These are phyloP conservation scores for Acacia acuminata DNA, from an alignment of 306 rosid species.

Conservation along the genomic window DNA sequence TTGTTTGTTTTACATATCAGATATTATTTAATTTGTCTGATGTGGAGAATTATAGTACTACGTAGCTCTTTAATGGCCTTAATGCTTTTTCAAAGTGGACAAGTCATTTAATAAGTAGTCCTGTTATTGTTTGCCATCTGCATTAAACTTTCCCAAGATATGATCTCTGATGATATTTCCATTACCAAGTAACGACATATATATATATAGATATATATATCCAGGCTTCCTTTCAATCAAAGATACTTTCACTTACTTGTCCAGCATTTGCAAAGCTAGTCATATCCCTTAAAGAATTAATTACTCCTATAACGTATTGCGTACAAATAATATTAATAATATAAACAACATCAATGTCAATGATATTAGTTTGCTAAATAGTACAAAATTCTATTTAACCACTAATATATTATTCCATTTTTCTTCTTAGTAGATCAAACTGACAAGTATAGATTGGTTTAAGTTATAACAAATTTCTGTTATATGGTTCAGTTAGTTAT, in stretches of 20 bases:
- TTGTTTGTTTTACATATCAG: background rate
- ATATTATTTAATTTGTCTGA: background rate
- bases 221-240: background rate
- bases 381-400: background rate
- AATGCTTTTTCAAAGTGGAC: background rate
- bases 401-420: background rate
- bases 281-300: background rate
- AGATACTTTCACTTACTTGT: background rate
- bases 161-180: slow-evolving; percentile 19
- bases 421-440: background rate
- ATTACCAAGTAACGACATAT: background rate
- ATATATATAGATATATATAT: background rate
- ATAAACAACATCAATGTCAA: background rate
- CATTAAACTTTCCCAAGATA: background rate
- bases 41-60: background rate
- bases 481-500: too few species aligned
- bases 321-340: background rate
- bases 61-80: background rate
- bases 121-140: background rate
- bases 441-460: too few species aligned
- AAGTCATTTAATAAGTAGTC: background rate
- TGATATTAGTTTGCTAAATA: background rate
- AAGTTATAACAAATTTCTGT: too few species aligned
- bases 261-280: background rate
- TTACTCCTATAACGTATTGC: too few species aligned